A percentile compares a stretch with the other conserved stretches of the same genome.
These are phyloP conservation scores for Didymella pomorum DNA, from an alignment of 2,329 filamentous ascomycete species.

Conservation along the genomic window DNA sequence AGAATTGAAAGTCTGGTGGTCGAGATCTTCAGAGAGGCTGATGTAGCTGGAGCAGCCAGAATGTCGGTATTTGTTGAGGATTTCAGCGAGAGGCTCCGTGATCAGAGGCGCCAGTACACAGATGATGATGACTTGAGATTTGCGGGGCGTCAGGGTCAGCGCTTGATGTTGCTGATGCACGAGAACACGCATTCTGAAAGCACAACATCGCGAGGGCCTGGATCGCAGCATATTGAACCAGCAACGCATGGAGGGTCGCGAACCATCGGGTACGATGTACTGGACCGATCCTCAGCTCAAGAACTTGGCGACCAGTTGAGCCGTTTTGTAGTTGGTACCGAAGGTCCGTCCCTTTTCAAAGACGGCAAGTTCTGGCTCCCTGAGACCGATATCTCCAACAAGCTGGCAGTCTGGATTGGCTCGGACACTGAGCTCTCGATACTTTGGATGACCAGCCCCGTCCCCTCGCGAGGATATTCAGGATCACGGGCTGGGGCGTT, in stretches of 20 bases:
- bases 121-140: neutral
- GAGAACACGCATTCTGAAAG: too few species aligned
- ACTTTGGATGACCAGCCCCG: slow-evolving; percentile 3
- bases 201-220: too few species aligned
- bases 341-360: neutral
- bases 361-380: slow-evolving; percentile 6
- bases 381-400: neutral
- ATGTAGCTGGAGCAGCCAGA: neutral
- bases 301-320: too few species aligned
- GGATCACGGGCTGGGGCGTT: slow-evolving; percentile 2
- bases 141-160: too few species aligned
- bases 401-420: neutral
- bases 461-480: neutral
- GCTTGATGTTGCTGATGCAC: too few species aligned
- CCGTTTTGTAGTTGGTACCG: neutral
- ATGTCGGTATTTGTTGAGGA: neutral
- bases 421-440: neutral
- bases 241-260: too few species aligned
- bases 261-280: too few species aligned
- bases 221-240: too few species aligned
- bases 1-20: neutral
- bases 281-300: too few species aligned
- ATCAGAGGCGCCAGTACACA: neutral
- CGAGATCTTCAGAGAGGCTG: neutral
- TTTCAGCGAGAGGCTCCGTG: neutral